A percentile compares a stretch with the other conserved stretches of the same genome.
phyloP scores from a whole-genome alignment of 257 asterid species.

The Plantago elongata region DNA sequence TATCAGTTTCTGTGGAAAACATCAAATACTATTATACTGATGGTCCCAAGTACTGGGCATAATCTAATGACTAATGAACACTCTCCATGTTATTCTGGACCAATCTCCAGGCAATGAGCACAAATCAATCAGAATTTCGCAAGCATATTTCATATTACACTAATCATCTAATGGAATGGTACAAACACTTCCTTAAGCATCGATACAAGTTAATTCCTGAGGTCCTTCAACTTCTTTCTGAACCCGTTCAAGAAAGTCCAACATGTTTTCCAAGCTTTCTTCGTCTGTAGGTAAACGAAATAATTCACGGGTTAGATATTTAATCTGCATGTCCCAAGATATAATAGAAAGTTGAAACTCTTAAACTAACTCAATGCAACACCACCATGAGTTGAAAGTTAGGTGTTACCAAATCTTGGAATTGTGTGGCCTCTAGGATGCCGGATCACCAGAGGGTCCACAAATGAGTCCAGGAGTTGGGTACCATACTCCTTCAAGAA shows the following conservation, averaged over 20 bases:
- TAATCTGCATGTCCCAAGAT: too few species aligned
- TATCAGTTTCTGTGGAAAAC: too few species aligned
- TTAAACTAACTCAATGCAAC: not conserved
- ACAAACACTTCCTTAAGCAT: conserved; percentile 44
- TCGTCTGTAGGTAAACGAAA: conserved; percentile 39
- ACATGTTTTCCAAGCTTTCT: conserved; percentile 43
- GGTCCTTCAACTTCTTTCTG: conserved; percentile 31
- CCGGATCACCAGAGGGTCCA: conserved; percentile 66
- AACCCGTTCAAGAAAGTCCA: conserved; percentile 49
- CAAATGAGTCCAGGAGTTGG: conserved; percentile 50
- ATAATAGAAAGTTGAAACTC: not conserved
- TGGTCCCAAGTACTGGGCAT: too few species aligned
- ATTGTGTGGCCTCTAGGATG: conserved; percentile 85
- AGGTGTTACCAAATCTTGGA: conserved; percentile 72
- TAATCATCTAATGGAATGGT: not conserved
- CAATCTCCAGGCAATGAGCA: too few species aligned
- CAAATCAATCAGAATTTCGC: too few species aligned
- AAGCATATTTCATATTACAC: too few species aligned
- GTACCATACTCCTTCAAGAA: conserved; percentile 55
- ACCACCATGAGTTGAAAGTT: not conserved
- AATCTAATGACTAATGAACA: too few species aligned
- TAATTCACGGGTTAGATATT: not conserved
- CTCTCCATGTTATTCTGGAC: too few species aligned
- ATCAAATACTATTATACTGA: too few species aligned
- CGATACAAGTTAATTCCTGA: conserved; percentile 17